Evolutionary conservation across 2,329 filamentous ascomycete genomes (phyloP), one percentile per base, ranked within the genome.

Genomic region (Xylariaceae sp.): DNA sequence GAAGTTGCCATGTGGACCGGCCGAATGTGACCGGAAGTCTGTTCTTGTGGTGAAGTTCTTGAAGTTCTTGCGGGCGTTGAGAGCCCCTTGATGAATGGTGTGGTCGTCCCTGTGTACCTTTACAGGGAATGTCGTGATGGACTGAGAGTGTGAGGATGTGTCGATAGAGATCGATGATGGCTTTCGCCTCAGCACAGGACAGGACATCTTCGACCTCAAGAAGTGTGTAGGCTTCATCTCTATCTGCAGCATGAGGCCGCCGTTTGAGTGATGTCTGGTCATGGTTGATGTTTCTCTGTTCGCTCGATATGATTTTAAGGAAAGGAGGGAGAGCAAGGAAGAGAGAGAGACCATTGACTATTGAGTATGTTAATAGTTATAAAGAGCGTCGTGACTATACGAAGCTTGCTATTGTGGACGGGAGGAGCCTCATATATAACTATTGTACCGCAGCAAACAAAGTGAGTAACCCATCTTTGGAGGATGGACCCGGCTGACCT

Each of bases 51-150:
- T 29, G 17, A 50, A 45, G 32, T 50, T 37, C 19, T 47, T 50
- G 43, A 55, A 55, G 47, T 53, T 53, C 41, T 50, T 50, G 46
- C 52, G 29, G n/a, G 52, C 52, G 42, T 41, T 47, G 11, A 53
- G 42, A 10, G 52, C 52, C 22, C 49, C 39, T 27, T 53, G 47
- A 40, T 53, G 48, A 45, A 55, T 48, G 33, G 45, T 39, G 32
- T 22, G 16, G 35, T 55, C 52, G 33, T 53, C 50, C 45, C 45
- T 53, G 43, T 55, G 49, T 21, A 55, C 45, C 12, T 45, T 42
- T 38, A 55, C 52, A 20, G 50, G 52, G 41, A 53, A 55, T 7
- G 40, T 43, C 10, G 52, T 55, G 41, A 55, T 46, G 4, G 49
- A 50, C 37, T 52, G 41, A 10, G 52, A 40, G 27, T 54, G 51